Base-by-base conservation (phyloP, 352 stramenopile species). In the Peronospora farinosa region DNA sequence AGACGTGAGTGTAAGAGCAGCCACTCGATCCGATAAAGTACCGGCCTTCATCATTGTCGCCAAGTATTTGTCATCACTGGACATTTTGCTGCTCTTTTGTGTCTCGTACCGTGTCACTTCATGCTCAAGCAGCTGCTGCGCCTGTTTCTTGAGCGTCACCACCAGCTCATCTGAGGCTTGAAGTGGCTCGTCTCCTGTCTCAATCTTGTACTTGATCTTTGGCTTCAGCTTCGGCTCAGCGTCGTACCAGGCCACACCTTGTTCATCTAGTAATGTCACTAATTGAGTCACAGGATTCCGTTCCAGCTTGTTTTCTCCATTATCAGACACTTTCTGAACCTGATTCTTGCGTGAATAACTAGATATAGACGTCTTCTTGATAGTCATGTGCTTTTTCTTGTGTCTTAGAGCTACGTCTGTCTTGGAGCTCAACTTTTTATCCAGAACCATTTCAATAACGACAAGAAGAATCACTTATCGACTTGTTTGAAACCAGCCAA, bases 31-130 rank as follows among this genome's bases (percentile, higher is more conserved):
- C 38, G 79, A 71, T 46, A 96, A 59, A 13, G 91, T 97, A 55
- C 91, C 91, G 13, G 80, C 86, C 64, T 78, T 84, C 55, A 95
- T 88, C 70, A 96, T 91, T 9, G 77, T 90, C 33, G 75, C 69
- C 37, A 92, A 57, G 58, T 91, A 91, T 61, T 90, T 92, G 62
- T 90, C 82, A 44, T 90, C 78, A 58, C 79, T 92, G 40, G 78
- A 89, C 52, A 92, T 63, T 47, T 84, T 85, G 49, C 63, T 54
- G 52, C 70, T 77, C 50, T 80, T 82, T 39, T 86, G 80, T 23
- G 53, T 46, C 37, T 91, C 80, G 47, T 72, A 73, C 36, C 68
- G 77, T 37, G 63, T 42, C 40, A 91, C 71, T 42, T 88, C 73
- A 13, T 58, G 38, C 42, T 88, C 77, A 31, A 88, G 47, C 19